A percentile compares a stretch with the other conserved stretches of the same genome.
Evolutionary conservation across 139 green algal species (phyloP).

Genomic region (Chlorella sorokiniana): DNA sequence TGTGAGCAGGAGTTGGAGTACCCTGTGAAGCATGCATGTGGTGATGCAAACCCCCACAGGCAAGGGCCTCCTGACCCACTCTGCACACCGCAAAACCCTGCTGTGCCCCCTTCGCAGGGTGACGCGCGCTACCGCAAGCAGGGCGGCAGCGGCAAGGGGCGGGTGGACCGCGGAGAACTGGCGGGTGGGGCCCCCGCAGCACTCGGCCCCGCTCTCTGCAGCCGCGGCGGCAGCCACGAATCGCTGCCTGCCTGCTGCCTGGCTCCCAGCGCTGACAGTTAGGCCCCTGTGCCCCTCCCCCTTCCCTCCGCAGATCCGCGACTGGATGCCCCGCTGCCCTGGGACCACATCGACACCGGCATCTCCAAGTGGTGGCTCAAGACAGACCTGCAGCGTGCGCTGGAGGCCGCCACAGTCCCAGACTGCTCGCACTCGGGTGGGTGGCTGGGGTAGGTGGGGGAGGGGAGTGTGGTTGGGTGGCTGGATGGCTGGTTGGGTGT

Average conservation of each 20-base stretch:
- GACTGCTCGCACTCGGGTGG: slow-evolving; percentile 71
- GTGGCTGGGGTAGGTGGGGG: not conserved
- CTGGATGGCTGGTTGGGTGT: too few relatives aligned
- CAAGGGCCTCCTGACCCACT: too few relatives aligned
- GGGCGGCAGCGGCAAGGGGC: slow-evolving; percentile 69
- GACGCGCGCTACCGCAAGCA: slow-evolving; percentile 66
- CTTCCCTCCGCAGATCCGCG: slow-evolving; percentile 45
- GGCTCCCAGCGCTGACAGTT: not conserved
- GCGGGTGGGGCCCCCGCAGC: too few relatives aligned
- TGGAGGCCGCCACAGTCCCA: slow-evolving; percentile 74
- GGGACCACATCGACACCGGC: slow-evolving; percentile 78
- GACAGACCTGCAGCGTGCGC: slow-evolving; percentile 71
- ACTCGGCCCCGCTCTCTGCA: too few relatives aligned
- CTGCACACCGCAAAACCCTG: too few relatives aligned
- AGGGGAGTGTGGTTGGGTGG: not conserved
- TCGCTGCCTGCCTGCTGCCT: not conserved
- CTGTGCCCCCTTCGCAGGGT: slow-evolving; percentile 45
- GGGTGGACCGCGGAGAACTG: slow-evolving; percentile 65
- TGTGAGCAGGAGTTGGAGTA: too few relatives aligned
- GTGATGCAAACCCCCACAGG: too few relatives aligned
- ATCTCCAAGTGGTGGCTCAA: slow-evolving; percentile 83
- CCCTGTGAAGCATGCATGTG: too few relatives aligned
- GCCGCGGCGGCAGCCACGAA: too few relatives aligned
- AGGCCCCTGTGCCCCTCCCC: not conserved
- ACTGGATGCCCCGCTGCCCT: slow-evolving; percentile 75